Percentiles rank a stretch among this genome's conserved stretches.
Evolutionary conservation across 305 asterid species (phyloP).

Genomic region (Rubia peregrina): DNA sequence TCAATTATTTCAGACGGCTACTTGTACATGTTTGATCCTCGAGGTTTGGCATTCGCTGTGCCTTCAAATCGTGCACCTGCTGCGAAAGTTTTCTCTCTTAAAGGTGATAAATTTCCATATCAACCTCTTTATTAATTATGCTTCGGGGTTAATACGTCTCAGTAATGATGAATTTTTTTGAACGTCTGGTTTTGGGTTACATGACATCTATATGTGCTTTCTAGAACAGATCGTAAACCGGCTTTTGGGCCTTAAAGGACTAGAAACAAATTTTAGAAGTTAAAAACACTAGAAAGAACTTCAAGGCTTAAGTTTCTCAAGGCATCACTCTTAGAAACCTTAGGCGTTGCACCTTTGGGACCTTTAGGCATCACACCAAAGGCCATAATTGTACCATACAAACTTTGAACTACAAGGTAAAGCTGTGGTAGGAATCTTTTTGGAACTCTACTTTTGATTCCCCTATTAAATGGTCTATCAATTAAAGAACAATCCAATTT

Average conservation of each 20-base stretch:
- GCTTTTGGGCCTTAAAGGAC: not conserved
- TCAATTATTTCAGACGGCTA: slow-evolving; percentile 84
- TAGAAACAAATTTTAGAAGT: not conserved
- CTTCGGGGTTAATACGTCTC: not conserved
- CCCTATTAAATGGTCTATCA: not conserved
- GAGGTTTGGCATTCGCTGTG: slow-evolving; percentile 65
- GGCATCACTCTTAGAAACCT: not conserved
- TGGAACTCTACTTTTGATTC: not conserved
- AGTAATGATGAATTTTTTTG: not conserved
- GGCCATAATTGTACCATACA: not conserved
- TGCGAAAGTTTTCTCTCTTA: slow-evolving; percentile 77
- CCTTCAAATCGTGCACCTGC: slow-evolving; percentile 66
- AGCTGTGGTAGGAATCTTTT: not conserved
- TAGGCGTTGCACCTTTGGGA: not conserved
- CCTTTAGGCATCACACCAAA: not conserved
- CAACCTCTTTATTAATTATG: not conserved
- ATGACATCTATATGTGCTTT: not conserved
- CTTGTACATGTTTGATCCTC: slow-evolving; percentile 92
- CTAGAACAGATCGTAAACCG: not conserved
- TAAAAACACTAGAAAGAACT: not conserved
- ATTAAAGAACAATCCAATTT: no score
- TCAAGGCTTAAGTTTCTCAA: not conserved
- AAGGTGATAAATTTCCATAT: slow-evolving; percentile 38
- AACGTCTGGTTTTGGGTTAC: not conserved
- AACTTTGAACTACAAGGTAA: not conserved